These are phyloP conservation scores for Trifolium subterraneum DNA, from an alignment of 306 rosid genomes.

Conservation along the genomic window DNA sequence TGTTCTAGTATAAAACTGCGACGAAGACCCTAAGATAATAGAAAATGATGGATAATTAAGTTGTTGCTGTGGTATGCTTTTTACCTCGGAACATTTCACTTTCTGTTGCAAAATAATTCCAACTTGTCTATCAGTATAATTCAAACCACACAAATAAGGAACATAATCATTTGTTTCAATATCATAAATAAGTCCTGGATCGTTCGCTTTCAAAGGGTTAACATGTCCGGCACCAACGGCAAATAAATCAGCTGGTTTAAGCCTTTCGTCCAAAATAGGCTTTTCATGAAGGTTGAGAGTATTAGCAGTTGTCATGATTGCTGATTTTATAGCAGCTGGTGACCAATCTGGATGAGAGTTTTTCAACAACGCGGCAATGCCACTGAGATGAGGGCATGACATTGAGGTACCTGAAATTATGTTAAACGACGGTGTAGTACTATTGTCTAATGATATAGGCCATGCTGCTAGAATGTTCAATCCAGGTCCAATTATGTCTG, in stretches of 20 bases:
- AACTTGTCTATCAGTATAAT: conserved; percentile 50
- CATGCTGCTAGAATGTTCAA: conserved; percentile 62
- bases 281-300: conserved; percentile 33
- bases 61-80: conserved; percentile 44
- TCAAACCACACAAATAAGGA: conserved; percentile 62
- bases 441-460: conserved; percentile 46
- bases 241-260: conserved; percentile 48
- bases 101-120: conserved; percentile 35
- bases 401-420: conserved; percentile 61
- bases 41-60: conserved; percentile 65
- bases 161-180: conserved; percentile 52
- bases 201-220: conserved; percentile 56
- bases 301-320: conserved; percentile 53
- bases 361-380: conserved; percentile 61
- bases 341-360: conserved; percentile 73
- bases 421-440: conserved; percentile 31
- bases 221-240: conserved; percentile 66
- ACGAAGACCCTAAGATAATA: conserved; percentile 25
- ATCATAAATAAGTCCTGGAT: conserved; percentile 63
- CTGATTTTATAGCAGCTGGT: conserved; percentile 66
- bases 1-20: conserved; percentile 52
- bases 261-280: conserved; percentile 45
- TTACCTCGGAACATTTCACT: conserved; percentile 45
- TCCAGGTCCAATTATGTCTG: conserved; percentile 65
- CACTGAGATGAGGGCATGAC: conserved; percentile 66